Evolutionary conservation across 2,329 filamentous ascomycete genomes (phyloP), one percentile per base, ranked within the genome.

Genomic region (Periglandula ipomoeae): DNA sequence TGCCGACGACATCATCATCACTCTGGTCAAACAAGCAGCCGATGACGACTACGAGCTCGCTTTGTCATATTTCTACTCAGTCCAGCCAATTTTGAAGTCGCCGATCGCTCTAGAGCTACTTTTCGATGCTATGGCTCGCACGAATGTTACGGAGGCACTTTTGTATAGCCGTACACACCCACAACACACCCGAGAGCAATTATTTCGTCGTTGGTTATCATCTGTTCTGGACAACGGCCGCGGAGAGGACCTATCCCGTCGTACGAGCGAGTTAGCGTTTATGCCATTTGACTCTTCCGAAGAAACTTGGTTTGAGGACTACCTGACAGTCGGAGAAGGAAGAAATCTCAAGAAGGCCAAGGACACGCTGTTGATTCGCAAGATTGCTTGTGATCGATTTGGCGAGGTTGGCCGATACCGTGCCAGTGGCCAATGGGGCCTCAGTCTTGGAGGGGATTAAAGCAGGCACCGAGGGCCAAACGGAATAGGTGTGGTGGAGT

Each of bases 11-110:
- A 90, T 94, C 46, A 74, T 93, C 56, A 76, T 77, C 23, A 75
- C 77, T 4, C 76, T 93, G 4, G 79, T 87, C 46, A 75, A 77
- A 34, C 75, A 81, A 54, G 73, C 81, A 20, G 67, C 76, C 34
- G 69, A 73, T 38, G 69, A 75, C 49, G 82, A 88, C 60, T 78
- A 79, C 57, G 75, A 70, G 23, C 73, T 90, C 2, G 78, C 86
- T 0, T 74, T 93, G 24, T 84, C 87, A 10, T 94, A 93, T 67
- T 93, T 86, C 67, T 76, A 89, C 55, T 80, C 84, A 11, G 82
- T 85, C 1, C 82, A 82, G 55, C 88, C 89, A 2, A 79, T 84
- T 19, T 70, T 95, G n/a, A 78, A 78, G 55, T 78, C 74, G 0
- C 70, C 76, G 2, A 70, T 74, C 24, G 79, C 85, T 0, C 72